These are phyloP conservation scores for Penicillium paxilli DNA, from an alignment of 495 filamentous ascomycete genomes.

Conservation along the genomic window DNA sequence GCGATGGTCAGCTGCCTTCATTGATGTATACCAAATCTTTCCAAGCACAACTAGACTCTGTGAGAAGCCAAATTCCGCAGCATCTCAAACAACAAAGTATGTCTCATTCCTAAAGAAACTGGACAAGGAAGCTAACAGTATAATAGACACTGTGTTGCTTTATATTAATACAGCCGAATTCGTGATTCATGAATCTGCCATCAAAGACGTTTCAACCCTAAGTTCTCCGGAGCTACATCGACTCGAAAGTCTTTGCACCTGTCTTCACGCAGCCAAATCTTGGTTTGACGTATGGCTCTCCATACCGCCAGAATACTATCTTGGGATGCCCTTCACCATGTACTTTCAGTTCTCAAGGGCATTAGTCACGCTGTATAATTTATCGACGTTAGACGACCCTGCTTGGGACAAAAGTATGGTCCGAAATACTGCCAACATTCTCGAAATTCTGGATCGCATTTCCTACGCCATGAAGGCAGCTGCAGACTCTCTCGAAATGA, in stretches of 20 bases:
- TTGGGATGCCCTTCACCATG: constrained; percentile 34
- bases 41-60: constrained; percentile 40
- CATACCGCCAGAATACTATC: constrained; percentile 29
- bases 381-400: constrained; percentile 39
- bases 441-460: constrained; percentile 24
- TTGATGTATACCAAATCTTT: constrained; percentile 47
- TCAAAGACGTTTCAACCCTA: constrained; percentile 21
- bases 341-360: constrained; percentile 44
- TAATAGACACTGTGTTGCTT: constrained; percentile 36
- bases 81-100: constrained; percentile 40
- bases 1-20: constrained; percentile 13
- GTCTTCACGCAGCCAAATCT: constrained; percentile 36
- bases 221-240: constrained; percentile 27
- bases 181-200: constrained; percentile 41
- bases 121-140: constrained; percentile 11
- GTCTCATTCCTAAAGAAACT: too few species aligned
- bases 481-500: background rate
- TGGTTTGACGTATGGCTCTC: constrained; percentile 37
- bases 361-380: constrained; percentile 40
- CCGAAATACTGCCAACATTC: constrained; percentile 28
- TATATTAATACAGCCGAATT: constrained; percentile 42
- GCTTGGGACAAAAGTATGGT: constrained; percentile 35
- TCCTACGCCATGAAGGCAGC: constrained; percentile 13
- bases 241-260: constrained; percentile 33
- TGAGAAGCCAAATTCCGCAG: constrained; percentile 33